A percentile compares a stretch with the other conserved stretches of the same genome.
Conservation (phyloP, 257 asterid species). For the Nicotiana knightiana region DNA sequence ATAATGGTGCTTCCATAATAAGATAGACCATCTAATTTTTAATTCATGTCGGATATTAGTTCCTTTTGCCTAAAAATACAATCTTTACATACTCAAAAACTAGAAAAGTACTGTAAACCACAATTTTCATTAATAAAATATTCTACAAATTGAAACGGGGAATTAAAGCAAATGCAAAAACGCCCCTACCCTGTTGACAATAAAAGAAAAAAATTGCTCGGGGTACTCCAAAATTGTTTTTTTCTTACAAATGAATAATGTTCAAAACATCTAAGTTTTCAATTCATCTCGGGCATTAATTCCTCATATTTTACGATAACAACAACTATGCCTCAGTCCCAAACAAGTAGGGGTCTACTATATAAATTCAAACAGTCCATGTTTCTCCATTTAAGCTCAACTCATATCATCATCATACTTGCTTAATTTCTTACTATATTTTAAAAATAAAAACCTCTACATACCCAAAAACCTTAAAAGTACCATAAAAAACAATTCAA, state of each 20-base stretch:
- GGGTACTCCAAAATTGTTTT: neutral
- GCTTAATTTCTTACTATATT: no score
- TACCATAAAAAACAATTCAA: neutral
- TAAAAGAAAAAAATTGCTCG: neutral
- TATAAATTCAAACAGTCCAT: no score
- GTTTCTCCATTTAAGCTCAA: no score
- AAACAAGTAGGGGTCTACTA: no score
- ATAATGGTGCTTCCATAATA: neutral
- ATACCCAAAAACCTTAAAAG: neutral
- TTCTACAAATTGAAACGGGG: neutral
- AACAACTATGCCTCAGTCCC: no score
- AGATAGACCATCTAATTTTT: neutral
- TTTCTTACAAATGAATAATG: neutral
- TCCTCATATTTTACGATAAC: neutral
- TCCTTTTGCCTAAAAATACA: neutral
- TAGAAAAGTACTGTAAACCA: neutral
- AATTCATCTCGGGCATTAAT: neutral
- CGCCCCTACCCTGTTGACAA: neutral
- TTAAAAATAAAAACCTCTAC: neutral
- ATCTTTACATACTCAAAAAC: neutral
- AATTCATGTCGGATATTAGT: neutral
- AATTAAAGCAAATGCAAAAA: neutral
- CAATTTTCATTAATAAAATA: neutral
- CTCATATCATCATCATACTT: no score
- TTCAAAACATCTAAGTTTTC: neutral